Conservation (phyloP, 2,329 filamentous ascomycete species). For the Ophiostoma pallidulum region DNA sequence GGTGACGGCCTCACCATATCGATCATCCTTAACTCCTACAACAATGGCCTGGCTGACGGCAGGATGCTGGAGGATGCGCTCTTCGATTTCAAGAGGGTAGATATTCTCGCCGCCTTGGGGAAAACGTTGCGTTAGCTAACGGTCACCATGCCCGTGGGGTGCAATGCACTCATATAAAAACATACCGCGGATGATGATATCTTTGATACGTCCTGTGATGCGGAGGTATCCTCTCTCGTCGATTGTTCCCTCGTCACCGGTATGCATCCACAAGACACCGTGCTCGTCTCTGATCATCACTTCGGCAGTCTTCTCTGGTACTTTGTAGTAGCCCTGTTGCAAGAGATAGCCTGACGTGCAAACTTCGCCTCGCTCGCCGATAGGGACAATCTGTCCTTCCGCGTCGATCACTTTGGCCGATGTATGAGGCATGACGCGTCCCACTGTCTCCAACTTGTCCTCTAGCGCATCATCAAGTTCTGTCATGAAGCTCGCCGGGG, state of each 20-base stretch:
- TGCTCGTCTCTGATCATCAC: constrained; percentile 44
- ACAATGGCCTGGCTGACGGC: constrained; percentile 10
- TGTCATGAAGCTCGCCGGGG: constrained; percentile 72
- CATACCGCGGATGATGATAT: constrained; percentile 72
- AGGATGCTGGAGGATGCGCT: constrained; percentile 10
- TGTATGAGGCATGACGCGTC: constrained; percentile 65
- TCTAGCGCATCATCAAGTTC: constrained; percentile 63
- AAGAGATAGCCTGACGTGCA: constrained; percentile 72
- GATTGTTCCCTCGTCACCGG: constrained; percentile 60
- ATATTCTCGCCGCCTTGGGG: no score
- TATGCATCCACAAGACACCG: constrained; percentile 52
- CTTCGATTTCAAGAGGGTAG: constrained; percentile 15
- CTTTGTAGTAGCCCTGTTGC: constrained; percentile 58
- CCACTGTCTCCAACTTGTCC: constrained; percentile 60
- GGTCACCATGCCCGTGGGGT: no score
- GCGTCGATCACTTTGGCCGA: constrained; percentile 69
- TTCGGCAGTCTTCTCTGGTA: constrained; percentile 62
- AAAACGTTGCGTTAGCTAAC: no score
- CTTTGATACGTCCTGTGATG: constrained; percentile 69
- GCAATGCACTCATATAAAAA: no score
- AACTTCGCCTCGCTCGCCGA: constrained; percentile 62
- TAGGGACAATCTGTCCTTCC: constrained; percentile 53
- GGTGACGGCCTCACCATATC: constrained; percentile 14
- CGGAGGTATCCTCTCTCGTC: constrained; percentile 60
- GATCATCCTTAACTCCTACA: constrained; percentile 7